phyloP scores from a whole-genome alignment of 805 yeast genomes.

The Trichomonascus vanleenenianus region DNA sequence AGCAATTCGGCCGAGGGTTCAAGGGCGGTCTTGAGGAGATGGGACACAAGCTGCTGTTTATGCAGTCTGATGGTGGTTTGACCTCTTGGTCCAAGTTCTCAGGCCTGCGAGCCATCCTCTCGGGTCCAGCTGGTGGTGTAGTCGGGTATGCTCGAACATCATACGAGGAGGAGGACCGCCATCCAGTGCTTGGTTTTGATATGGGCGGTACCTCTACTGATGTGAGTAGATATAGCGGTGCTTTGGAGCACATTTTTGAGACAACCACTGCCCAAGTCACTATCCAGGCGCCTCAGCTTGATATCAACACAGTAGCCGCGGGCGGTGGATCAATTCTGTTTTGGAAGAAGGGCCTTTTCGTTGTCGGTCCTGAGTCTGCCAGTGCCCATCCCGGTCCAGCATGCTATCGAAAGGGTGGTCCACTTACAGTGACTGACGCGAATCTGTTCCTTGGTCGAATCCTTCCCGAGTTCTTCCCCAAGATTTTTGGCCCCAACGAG shows the following conservation, averaged over 20 bases:
- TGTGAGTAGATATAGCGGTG: slow-evolving; percentile 65
- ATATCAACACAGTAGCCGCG: slow-evolving; percentile 76
- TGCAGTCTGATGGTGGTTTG: slow-evolving; percentile 96
- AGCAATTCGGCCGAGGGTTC: slow-evolving; percentile 56
- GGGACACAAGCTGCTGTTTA: slow-evolving; percentile 41
- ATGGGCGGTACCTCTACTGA: slow-evolving; percentile 93
- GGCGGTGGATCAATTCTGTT: slow-evolving; percentile 71
- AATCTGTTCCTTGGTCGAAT: slow-evolving; percentile 66
- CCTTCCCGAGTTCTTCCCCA: slow-evolving; percentile 68
- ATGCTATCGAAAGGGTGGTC: slow-evolving; percentile 79
- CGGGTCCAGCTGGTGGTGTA: slow-evolving; percentile 98
- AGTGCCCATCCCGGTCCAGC: slow-evolving; percentile 89
- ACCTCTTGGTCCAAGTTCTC: slow-evolving; percentile 78
- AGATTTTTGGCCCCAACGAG: slow-evolving; percentile 76
- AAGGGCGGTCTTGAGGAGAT: slow-evolving; percentile 39
- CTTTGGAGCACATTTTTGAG: slow-evolving; percentile 72
- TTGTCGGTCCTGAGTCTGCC: slow-evolving; percentile 83
- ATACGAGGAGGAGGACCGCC: slow-evolving; percentile 40
- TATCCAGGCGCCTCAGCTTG: slow-evolving; percentile 77
- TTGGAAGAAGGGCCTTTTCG: slow-evolving; percentile 65
- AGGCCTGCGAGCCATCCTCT: slow-evolving; percentile 78
- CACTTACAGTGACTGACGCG: slow-evolving; percentile 80
- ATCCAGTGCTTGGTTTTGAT: slow-evolving; percentile 74
- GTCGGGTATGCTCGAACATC: slow-evolving; percentile 89
- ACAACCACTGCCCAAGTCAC: slow-evolving; percentile 78